Evolutionary conservation across 2,329 filamentous ascomycete species (phyloP).

Genomic region (Colletotrichum plurivorum): DNA sequence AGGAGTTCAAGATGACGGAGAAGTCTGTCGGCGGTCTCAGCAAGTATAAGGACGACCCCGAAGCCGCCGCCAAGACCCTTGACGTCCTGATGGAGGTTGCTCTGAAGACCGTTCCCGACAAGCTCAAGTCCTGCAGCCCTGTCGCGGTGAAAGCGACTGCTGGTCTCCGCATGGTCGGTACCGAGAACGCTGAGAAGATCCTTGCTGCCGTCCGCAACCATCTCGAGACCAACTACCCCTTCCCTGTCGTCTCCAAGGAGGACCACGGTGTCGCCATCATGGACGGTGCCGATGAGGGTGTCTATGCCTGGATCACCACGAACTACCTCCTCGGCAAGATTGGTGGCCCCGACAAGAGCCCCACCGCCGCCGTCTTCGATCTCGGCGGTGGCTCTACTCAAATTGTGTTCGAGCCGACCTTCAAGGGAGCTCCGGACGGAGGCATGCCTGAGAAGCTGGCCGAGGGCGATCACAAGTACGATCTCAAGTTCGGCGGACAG

Average conservation of each 20-base stretch:
- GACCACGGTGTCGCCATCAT: conserved; percentile 95
- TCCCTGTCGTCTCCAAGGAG: conserved; percentile 90
- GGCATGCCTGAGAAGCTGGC: conserved; percentile 89
- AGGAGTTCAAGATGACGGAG: conserved; percentile 94
- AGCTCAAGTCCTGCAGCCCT: conserved; percentile 91
- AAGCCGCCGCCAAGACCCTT: conserved; percentile 89
- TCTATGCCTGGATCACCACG: conserved; percentile 99
- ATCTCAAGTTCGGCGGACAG: conserved; percentile 89
- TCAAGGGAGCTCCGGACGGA: conserved; percentile 78
- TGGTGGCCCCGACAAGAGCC: conserved; percentile 88
- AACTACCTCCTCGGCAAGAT: conserved; percentile 99
- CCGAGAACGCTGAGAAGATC: conserved; percentile 85
- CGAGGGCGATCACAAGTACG: conserved; percentile 96
- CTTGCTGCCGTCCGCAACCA: conserved; percentile 86
- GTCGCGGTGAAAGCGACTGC: conserved; percentile 98
- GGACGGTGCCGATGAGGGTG: conserved; percentile 96
- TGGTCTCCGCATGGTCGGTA: conserved; percentile 88
- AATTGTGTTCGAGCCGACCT: conserved; percentile 98
- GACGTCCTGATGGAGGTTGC: conserved; percentile 91
- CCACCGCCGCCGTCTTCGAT: conserved; percentile 95
- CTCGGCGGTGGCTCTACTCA: conserved; percentile 97
- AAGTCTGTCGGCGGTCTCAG: conserved; percentile 88
- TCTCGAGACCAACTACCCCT: conserved; percentile 91
- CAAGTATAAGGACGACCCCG: conserved; percentile 87
- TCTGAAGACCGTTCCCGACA: conserved; percentile 86